These are phyloP conservation scores for Eryngium alpinum DNA, from an alignment of 140 eudicot genomes.

Conservation along the genomic window DNA sequence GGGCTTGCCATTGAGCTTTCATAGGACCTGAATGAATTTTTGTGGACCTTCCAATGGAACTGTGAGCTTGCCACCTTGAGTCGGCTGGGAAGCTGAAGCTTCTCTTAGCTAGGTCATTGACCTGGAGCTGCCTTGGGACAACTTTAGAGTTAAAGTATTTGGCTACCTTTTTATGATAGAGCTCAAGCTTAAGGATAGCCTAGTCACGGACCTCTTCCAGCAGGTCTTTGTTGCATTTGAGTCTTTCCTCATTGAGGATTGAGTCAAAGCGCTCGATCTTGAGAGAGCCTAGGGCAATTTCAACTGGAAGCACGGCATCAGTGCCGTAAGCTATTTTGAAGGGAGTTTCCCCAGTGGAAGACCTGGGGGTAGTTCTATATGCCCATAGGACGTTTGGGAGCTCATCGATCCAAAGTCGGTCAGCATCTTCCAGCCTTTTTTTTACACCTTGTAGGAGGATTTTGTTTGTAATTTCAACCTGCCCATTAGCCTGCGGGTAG, in stretches of 20 bases:
- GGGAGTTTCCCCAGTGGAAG: too few species aligned
- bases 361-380: too few species aligned
- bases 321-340: too few species aligned
- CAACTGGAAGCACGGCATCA: neutral
- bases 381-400: neutral
- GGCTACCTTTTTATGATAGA: neutral
- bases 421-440: neutral
- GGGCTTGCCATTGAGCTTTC: too few species aligned
- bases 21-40: too few species aligned
- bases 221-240: neutral
- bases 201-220: neutral
- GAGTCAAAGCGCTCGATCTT: neutral
- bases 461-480: neutral
- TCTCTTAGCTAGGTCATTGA: neutral
- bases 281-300: neutral
- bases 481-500: neutral
- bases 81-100: neutral
- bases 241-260: neutral
- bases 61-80: too few species aligned
- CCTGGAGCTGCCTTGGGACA: neutral
- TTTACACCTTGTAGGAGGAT: neutral
- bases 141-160: too few species aligned
- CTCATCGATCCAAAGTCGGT: neutral
- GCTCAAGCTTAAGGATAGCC: neutral
- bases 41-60: too few species aligned